A percentile compares a stretch with the other conserved stretches of the same genome.
These are phyloP conservation scores for Yamadazyma philogaea DNA, from an alignment of 805 yeast genomes.

Conservation along the genomic window DNA sequence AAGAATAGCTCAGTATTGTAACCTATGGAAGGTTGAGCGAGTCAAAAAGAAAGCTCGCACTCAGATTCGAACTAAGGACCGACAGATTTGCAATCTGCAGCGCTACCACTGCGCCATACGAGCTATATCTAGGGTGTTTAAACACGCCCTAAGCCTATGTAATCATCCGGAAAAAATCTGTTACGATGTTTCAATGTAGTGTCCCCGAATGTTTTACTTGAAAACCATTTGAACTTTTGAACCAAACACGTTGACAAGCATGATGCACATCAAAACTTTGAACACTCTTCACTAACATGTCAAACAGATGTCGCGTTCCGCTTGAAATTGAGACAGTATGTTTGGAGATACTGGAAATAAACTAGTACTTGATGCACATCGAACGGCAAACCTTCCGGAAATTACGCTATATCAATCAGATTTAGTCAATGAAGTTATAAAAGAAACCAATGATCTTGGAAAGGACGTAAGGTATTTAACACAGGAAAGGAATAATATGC, in stretches of 20 bases:
- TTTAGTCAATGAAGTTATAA: slow-evolving; percentile 60
- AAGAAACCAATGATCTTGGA: slow-evolving; percentile 67
- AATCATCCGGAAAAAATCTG: too few relatives aligned
- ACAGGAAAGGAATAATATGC: slow-evolving; percentile 21
- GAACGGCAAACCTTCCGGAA: slow-evolving; percentile 62
- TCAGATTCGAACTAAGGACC: slow-evolving; percentile 98
- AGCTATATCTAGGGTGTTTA: too few relatives aligned
- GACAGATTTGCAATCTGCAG: slow-evolving; percentile 98
- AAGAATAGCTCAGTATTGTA: too few relatives aligned
- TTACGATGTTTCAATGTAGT: too few relatives aligned
- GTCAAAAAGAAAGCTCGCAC: slow-evolving; percentile 66
- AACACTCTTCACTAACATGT: not conserved
- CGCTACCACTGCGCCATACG: slow-evolving; percentile 97
- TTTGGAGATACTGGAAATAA: slow-evolving; percentile 86
- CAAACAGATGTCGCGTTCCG: not conserved
- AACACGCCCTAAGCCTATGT: too few relatives aligned
- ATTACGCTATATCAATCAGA: slow-evolving; percentile 74
- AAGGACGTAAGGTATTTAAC: slow-evolving; percentile 51
- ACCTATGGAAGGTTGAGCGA: too few relatives aligned
- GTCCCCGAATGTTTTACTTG: too few relatives aligned
- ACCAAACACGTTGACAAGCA: not conserved
- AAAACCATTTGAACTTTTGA: not conserved
- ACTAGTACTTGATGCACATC: slow-evolving; percentile 78
- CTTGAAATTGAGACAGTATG: slow-evolving; percentile 43
- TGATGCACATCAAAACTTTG: not conserved